Percentiles rank a stretch among this genome's conserved stretches.
phyloP scores from a whole-genome alignment of 2,329 filamentous ascomycete genomes.

The Fusarium sp. region DNA sequence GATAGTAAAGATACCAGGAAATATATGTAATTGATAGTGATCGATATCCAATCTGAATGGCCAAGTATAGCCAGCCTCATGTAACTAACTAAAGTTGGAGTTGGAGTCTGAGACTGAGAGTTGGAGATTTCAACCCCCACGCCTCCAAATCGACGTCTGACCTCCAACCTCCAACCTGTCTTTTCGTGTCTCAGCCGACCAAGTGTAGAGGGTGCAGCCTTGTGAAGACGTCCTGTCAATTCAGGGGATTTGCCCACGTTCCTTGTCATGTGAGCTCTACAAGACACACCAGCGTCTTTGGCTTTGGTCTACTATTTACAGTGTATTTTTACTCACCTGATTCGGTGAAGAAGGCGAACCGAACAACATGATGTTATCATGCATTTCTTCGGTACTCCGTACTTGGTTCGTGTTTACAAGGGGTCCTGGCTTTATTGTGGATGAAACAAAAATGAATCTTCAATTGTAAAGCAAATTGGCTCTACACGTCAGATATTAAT shows the following conservation, averaged over 20 bases:
- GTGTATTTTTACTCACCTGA: not conserved
- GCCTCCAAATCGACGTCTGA: constrained; percentile 21
- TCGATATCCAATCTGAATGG: not conserved
- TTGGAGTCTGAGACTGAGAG: not conserved
- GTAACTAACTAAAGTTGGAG: not conserved
- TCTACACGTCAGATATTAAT: not conserved
- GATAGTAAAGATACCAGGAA: not conserved
- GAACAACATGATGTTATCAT: constrained; percentile 41
- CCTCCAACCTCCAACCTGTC: constrained; percentile 21
- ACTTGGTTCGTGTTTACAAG: constrained; percentile 8
- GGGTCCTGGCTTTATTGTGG: constrained; percentile 9
- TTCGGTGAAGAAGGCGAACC: not conserved
- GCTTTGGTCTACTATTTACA: not conserved
- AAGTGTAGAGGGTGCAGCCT: constrained; percentile 24
- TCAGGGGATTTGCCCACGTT: constrained; percentile 44
- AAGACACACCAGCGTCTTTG: constrained; percentile 11
- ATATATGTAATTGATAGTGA: not conserved
- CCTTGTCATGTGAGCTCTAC: constrained; percentile 24
- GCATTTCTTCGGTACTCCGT: constrained; percentile 19
- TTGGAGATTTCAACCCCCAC: constrained; percentile 17
- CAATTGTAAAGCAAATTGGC: constrained; percentile 9
- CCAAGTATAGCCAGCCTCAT: not conserved
- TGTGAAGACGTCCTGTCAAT: constrained; percentile 36
- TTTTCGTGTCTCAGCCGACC: constrained; percentile 30
- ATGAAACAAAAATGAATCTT: constrained; percentile 17